Evolutionary conservation across 305 asterid genomes (phyloP), one percentile per base, ranked within the genome.

Genomic region (Fraxinus sp.): DNA sequence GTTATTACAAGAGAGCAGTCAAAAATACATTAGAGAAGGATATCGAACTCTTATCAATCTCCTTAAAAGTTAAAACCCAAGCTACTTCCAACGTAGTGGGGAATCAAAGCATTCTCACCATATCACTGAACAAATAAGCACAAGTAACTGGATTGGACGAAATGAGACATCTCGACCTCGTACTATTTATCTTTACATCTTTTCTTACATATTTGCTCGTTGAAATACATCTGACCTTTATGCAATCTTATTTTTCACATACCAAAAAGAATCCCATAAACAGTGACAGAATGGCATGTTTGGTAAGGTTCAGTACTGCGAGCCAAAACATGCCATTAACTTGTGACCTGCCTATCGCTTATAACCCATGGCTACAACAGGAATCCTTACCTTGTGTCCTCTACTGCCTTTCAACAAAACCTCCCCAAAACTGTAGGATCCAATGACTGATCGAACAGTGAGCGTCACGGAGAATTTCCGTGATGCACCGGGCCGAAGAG

Each of bases 371-470:
- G 95, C 94, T 76, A 89, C 97, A 6, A 95, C 97, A 1, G 97
- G 98, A 62, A 95, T 86, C 86, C 97, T 88, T 71, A 93, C 98
- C 91, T 89, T 95, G 86, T 97, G 99, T 77, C 98, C 94, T 85
- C 97, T 88, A 74, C 95, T 97, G 33, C 99, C 99, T 87, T 95
- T 94, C 87, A 97, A 89, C 70, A 81, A 26, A 78, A 97, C 95
- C 93, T 93, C 96, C n/a, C 99, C 99, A 35, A 97, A 97, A 89
- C 98, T 93, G 86, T 97, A 97, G 77, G 90, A 39, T 39, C 98
- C 97, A 0, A 94, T 92, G 7, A 92, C 90, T 20, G 98, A 90
- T 66, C 99, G 90, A 22, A 90, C 92, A 0, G 98, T 89, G 79
- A 97, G 96, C 2, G 98, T 92, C 22, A 97, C 88, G 0, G 95